phyloP scores from a whole-genome alignment of 2,329 filamentous ascomycete species.

The Trichoderma lentiforme region DNA sequence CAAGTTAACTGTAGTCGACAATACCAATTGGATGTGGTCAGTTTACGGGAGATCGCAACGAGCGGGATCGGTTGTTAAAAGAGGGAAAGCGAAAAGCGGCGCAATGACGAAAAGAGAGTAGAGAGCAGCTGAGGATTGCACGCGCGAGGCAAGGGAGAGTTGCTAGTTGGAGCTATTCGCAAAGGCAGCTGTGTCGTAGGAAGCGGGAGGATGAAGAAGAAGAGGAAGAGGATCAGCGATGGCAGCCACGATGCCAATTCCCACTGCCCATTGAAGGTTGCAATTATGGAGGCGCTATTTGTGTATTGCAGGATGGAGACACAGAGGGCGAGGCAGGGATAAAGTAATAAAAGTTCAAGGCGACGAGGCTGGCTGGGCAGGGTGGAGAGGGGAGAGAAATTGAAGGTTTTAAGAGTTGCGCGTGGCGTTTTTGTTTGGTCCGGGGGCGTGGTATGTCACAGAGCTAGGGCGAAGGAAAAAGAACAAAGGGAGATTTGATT shows the following conservation, averaged over 20 bases:
- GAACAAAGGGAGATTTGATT: background rate
- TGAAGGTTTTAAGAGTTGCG: background rate
- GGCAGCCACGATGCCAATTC: slow-evolving; percentile 1
- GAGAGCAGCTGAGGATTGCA: background rate
- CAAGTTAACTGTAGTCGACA: background rate
- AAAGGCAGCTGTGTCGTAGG: background rate
- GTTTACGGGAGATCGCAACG: background rate
- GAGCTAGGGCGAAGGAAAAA: background rate
- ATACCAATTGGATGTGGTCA: background rate
- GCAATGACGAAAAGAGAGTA: background rate
- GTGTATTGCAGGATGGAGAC: background rate
- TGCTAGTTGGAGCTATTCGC: background rate
- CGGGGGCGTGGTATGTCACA: background rate
- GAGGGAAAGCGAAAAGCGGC: background rate
- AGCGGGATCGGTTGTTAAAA: background rate
- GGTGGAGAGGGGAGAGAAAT: background rate
- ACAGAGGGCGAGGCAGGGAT: slow-evolving; percentile 7
- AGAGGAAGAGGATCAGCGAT: background rate
- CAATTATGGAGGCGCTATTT: background rate
- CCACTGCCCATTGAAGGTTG: background rate
- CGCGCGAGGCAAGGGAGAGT: background rate
- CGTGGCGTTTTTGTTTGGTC: slow-evolving; percentile 8
- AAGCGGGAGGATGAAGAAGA: background rate
- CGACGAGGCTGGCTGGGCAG: slow-evolving; percentile 9
- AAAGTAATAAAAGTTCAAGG: background rate